A percentile compares a stretch with the other conserved stretches of the same genome.
Evolutionary conservation across 768 basidiomycete species (phyloP).

Genomic region (Astraeus odoratus): DNA sequence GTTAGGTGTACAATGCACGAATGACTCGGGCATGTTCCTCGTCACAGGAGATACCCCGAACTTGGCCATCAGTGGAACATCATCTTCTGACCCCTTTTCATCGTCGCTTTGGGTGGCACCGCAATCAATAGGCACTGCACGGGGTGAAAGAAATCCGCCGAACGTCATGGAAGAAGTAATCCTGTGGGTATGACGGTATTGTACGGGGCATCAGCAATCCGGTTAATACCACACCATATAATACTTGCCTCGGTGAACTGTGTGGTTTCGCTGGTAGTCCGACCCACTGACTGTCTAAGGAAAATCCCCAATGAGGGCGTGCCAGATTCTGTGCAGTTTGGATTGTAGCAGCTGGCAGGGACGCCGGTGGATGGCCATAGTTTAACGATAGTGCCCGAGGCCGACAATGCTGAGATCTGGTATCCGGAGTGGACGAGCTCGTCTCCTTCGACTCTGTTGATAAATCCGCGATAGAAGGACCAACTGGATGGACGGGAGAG

Average conservation of each 20-base stretch:
- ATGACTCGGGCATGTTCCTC: slow-evolving; percentile 42
- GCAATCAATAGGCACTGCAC: slow-evolving; percentile 14
- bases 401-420: slow-evolving; percentile 10
- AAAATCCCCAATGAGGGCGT: slow-evolving; percentile 17
- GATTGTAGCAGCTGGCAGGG: slow-evolving; percentile 14
- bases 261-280: slow-evolving; percentile 12
- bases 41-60: slow-evolving; percentile 44
- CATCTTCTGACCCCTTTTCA: slow-evolving; percentile 30
- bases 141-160: slow-evolving; percentile 4
- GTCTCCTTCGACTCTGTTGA: slow-evolving; percentile 13
- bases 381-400: slow-evolving; percentile 26
- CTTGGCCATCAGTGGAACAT: slow-evolving; percentile 37
- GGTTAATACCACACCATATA: not conserved
- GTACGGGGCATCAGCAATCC: slow-evolving; percentile 4
- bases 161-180: slow-evolving; percentile 11
- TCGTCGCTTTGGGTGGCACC: slow-evolving; percentile 15
- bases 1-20: slow-evolving; percentile 45
- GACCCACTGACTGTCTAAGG: slow-evolving; percentile 10
- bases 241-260: slow-evolving; percentile 11
- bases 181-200: slow-evolving; percentile 9
- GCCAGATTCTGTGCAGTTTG: slow-evolving; percentile 25
- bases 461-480: no score
- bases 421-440: not conserved
- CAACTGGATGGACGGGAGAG: slow-evolving; percentile 5
- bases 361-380: slow-evolving; percentile 16